A percentile compares a stretch with the other conserved stretches of the same genome.
Evolutionary conservation across 257 asterid genomes (phyloP).

Genomic region (Ilex asprella): DNA sequence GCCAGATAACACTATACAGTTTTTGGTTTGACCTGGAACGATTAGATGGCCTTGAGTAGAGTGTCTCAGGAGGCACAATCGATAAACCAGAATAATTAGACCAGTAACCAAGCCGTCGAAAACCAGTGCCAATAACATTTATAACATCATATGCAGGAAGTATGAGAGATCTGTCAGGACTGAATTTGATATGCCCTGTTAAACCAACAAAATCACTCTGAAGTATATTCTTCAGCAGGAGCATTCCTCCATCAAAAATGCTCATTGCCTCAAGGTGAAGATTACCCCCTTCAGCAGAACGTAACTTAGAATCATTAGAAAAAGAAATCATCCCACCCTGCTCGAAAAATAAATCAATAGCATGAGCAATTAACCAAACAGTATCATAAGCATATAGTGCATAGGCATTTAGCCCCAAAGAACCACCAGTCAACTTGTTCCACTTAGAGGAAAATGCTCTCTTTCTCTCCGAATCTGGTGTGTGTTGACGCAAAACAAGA

Average conservation of each 20-base stretch:
- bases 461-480: conserved; percentile 42
- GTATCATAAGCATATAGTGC: conserved; percentile 80
- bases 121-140: conserved; percentile 76
- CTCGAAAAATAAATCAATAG: conserved; percentile 54
- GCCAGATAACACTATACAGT: conserved; percentile 74
- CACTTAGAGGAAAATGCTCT: conserved; percentile 46
- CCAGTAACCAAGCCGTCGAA: conserved; percentile 80
- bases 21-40: conserved; percentile 44
- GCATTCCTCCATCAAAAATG: conserved; percentile 75
- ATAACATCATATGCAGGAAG: conserved; percentile 71
- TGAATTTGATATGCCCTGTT: conserved; percentile 66
- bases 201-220: conserved; percentile 63
- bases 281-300: conserved; percentile 32
- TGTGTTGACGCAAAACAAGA: conserved; percentile 42
- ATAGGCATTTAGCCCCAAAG: conserved; percentile 58
- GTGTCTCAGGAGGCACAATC: conserved; percentile 53
- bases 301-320: conserved; percentile 51
- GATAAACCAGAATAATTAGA: conserved; percentile 75
- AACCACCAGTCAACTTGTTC: conserved; percentile 46
- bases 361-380: conserved; percentile 81
- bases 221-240: conserved; percentile 45
- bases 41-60: conserved; percentile 38
- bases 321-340: conserved; percentile 73
- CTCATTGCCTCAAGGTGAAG: conserved; percentile 66
- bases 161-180: conserved; percentile 42